A percentile compares a stretch with the other conserved stretches of the same genome.
Evolutionary conservation across 2,329 filamentous ascomycete species (phyloP).

Genomic region (Fusarium sp.): DNA sequence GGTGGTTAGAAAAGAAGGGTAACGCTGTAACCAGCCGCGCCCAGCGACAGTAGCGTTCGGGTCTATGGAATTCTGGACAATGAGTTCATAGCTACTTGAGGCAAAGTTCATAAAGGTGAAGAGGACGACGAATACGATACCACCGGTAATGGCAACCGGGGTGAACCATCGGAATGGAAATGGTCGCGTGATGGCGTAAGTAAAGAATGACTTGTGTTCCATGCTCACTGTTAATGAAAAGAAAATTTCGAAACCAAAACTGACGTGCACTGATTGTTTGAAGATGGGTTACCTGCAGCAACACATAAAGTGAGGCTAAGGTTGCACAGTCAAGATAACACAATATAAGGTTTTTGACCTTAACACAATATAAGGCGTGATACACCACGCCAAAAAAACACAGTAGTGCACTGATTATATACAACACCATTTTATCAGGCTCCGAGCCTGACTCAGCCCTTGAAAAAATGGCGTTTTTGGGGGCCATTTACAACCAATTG

Average conservation of each 20-base stretch:
- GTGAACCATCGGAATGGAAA: background rate
- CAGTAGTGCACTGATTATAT: background rate
- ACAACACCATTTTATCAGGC: background rate
- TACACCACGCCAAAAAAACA: no score
- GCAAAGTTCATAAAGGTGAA: background rate
- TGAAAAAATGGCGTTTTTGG: background rate
- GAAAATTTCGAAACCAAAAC: fast-evolving
- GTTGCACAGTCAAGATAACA: no score
- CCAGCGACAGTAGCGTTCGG: background rate
- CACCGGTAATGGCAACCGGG: background rate
- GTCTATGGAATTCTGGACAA: background rate
- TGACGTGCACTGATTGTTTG: background rate
- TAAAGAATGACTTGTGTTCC: background rate
- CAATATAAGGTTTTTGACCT: no score
- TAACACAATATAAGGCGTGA: no score
- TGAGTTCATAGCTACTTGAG: background rate
- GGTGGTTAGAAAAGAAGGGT: background rate
- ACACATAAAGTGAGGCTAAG: no score
- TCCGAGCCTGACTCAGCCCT: background rate
- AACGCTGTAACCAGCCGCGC: background rate
- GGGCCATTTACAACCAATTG: background rate
- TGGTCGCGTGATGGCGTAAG: background rate
- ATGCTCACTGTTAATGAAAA: fast-evolving
- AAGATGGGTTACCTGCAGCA: no score
- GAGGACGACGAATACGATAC: background rate